A percentile compares a stretch with the other conserved stretches of the same genome.
Conservation (phyloP, 306 rosid species). For the Lathyrus aphaca region DNA sequence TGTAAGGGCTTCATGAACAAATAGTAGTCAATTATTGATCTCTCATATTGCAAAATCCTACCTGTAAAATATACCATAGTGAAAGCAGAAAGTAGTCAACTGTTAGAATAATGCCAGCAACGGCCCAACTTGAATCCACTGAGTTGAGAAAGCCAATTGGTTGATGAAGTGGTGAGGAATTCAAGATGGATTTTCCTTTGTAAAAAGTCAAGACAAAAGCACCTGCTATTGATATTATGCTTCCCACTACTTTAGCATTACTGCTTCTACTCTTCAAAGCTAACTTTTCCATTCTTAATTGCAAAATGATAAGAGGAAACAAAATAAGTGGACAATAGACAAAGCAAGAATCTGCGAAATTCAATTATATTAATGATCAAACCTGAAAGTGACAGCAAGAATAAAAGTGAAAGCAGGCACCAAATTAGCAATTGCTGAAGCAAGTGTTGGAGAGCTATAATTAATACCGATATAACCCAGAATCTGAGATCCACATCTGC, state of each 20-base stretch:
- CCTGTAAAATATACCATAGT: conserved; percentile 89
- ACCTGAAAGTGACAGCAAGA: conserved; percentile 83
- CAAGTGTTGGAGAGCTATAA: conserved; percentile 85
- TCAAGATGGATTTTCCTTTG: conserved; percentile 64
- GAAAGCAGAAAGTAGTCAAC: conserved; percentile 70
- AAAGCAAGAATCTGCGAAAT: not conserved
- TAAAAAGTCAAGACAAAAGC: conserved; percentile 87
- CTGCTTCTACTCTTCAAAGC: conserved; percentile 62
- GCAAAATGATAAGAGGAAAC: not conserved
- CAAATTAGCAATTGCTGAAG: conserved; percentile 85
- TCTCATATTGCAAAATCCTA: conserved; percentile 25
- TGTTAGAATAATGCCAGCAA: conserved; percentile 69
- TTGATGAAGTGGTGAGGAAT: conserved; percentile 38
- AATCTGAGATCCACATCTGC: conserved; percentile 75
- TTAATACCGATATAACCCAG: conserved; percentile 73
- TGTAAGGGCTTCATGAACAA: too few relatives aligned
- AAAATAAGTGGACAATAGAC: not conserved
- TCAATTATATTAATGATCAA: not conserved
- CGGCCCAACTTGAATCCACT: conserved; percentile 55
- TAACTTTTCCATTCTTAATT: conserved; percentile 77
- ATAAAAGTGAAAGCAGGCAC: conserved; percentile 93
- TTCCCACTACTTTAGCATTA: conserved; percentile 79
- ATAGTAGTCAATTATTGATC: too few relatives aligned
- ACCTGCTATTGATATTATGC: conserved; percentile 77
- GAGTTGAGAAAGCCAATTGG: conserved; percentile 38